Evolutionary conservation across 1,284 basidiomycete genomes (phyloP), one percentile per base, ranked within the genome.

Genomic region (Malassezia equina): DNA sequence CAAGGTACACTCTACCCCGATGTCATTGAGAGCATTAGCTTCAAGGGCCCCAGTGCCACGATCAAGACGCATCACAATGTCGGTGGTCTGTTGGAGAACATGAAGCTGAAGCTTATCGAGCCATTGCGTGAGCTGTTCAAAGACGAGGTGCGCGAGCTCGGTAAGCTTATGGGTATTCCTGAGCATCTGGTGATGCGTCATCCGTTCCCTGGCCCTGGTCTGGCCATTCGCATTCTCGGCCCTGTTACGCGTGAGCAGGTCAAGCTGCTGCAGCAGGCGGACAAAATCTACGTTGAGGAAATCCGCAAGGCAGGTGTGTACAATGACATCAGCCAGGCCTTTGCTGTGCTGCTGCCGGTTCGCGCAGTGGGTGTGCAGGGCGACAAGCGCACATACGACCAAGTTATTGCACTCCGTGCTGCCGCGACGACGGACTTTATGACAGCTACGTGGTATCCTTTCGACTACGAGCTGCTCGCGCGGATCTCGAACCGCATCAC

Each of bases 11-110:
- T 99, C 9, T 99, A 98, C 77, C 94, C 94, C 2, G 94, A 99
- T 74, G 94, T 99, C 43, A 99, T 98, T 74, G 94, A 99, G 79
- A 90, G 86, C 69, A 96, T 99, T 79, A 90, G 87, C 77, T 99
- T 99, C 84, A 98, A 98, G 78, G 94, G 94, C 3, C 94, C 94
- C 1, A 90, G 86, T 64, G 94, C 94, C 42, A 98, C 93, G 15
- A 98, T 99, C 80, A 98, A 99, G 81, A 96, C 94, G 8, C 94
- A 99, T 75, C 94, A 98, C 77, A 99, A 99, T 69, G 94, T 98
- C 61, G 94, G 94, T 28, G 94, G 94, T 9, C 79, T 99, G 47
- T 79, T 98, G 58, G 88, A 88, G 71, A 86, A 98, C 76, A 99
- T 98, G 94, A 96, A 94, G 77, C 81, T 99, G 64, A 98, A 98